These are phyloP conservation scores for Phytophthora pini DNA, from an alignment of 352 stramenopile genomes.

Conservation along the genomic window DNA sequence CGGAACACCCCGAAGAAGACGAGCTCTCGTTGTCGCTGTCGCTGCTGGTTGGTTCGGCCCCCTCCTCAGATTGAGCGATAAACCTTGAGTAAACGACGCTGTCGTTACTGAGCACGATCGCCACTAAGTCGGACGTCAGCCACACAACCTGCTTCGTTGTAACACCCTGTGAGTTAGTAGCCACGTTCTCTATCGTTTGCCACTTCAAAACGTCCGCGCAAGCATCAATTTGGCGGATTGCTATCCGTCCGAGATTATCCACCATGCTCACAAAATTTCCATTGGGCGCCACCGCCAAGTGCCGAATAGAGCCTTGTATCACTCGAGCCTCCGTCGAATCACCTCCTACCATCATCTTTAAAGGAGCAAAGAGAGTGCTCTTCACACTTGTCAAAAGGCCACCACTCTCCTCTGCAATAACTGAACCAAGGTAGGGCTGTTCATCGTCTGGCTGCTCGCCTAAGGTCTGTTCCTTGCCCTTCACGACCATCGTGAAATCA, in stretches of 20 bases:
- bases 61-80: conserved; percentile 17
- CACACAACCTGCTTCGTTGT: conserved; percentile 31
- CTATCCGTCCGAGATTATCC: conserved; percentile 47
- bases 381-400: conserved; percentile 35
- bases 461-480: conserved; percentile 14
- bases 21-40: conserved; percentile 23
- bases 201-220: conserved; percentile 68
- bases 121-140: conserved; percentile 33
- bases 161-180: not conserved
- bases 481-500: conserved; percentile 74
- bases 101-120: conserved; percentile 26
- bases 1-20: not conserved
- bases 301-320: conserved; percentile 42
- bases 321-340: conserved; percentile 20
- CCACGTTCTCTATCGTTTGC: conserved; percentile 41
- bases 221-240: conserved; percentile 67
- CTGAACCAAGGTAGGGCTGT: not conserved
- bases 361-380: conserved; percentile 37
- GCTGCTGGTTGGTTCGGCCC: not conserved
- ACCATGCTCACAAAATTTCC: conserved; percentile 66
- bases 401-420: conserved; percentile 8
- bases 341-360: conserved; percentile 51
- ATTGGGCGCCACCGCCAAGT: conserved; percentile 55
- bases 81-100: conserved; percentile 30
- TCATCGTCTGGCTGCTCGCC: not conserved